phyloP scores from a whole-genome alignment of 257 asterid species.

The Ilex asprella region DNA sequence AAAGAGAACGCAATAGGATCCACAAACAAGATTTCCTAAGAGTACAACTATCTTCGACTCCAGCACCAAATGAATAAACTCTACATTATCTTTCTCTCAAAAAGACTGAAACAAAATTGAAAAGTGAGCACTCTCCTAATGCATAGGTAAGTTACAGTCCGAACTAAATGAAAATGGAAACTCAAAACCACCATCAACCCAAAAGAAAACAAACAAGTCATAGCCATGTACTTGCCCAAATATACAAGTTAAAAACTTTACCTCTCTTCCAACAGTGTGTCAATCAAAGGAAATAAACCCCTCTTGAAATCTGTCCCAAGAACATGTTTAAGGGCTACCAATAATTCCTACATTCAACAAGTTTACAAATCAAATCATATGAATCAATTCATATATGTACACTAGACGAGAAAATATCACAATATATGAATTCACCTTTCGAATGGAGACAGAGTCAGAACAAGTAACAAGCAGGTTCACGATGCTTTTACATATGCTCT shows the following conservation, averaged over 20 bases:
- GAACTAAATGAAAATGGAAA: not conserved
- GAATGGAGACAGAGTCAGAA: constrained; percentile 93
- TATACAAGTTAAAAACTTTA: constrained; percentile 17
- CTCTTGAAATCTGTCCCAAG: constrained; percentile 97
- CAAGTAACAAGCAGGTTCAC: constrained; percentile 98
- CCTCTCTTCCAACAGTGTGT: constrained; percentile 98
- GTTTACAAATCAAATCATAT: constrained; percentile 13
- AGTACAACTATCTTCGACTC: too few relatives aligned
- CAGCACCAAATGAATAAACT: too few relatives aligned
- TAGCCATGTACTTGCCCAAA: not conserved
- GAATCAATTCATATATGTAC: constrained; percentile 14
- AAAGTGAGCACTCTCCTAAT: too few relatives aligned
- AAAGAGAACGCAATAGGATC: too few relatives aligned
- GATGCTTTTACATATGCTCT: constrained; percentile 94
- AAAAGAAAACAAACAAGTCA: not conserved
- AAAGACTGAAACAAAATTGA: too few relatives aligned
- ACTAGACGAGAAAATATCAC: constrained; percentile 13
- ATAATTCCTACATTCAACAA: constrained; percentile 64
- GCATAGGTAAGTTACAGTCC: not conserved
- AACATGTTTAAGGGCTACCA: constrained; percentile 98
- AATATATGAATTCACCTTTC: constrained; percentile 50
- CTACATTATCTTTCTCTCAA: too few relatives aligned
- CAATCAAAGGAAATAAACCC: constrained; percentile 94
- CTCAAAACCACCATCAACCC: not conserved
- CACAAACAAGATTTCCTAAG: too few relatives aligned